Evolutionary conservation across 768 basidiomycete species (phyloP), one percentile per base, ranked within the genome.

Genomic region (Panaeolus papilionaceus): DNA sequence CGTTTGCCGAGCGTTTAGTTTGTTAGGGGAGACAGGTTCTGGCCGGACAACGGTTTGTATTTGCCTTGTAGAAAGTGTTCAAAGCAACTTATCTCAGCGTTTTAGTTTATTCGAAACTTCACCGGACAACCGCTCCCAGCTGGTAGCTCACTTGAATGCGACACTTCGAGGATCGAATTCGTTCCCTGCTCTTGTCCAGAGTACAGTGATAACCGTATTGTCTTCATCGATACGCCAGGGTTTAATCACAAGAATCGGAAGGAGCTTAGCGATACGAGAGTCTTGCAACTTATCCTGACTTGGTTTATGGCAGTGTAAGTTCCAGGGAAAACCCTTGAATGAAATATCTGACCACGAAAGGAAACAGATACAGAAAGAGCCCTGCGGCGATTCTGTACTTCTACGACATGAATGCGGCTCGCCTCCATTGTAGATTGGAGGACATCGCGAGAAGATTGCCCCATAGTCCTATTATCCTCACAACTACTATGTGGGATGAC

Each of bases 181-280:
- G 54, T 58, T 37, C 54, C 54, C 54, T 58, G 54, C 54, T 16
- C 14, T 4, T 58, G 54, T 12, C 54, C 54, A 58, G 54, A 58
- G 54, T 37, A 33, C 6, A 58, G 54, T 16, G 54, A 58, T 58
- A 33, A 33, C 28, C 26, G 54, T 1, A 58, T 58, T 37, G 54
- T 58, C 26, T 58, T 58, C n/a, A 58, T 58, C 54, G 54, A 58
- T 37, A 58, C 54, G 12, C 54, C 54, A 1, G 54, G 54, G 16
- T 58, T 58, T 10, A 58, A 58, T 33, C 54, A 58, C 54, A 58
- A 58, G 28, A 58, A 58, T 33, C 54, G 54, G 33, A 58, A 58
- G 54, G 54, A 58, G 3, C 33, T 58, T 14, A 37, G 54, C 26
- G 54, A 58, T 23, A 16, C 28, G 28, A 58, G 54, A n/a, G 33